Percentiles rank a stretch among this genome's conserved stretches.
Evolutionary conservation across 345 rosid species (phyloP).

Genomic region (thale cress (Arabidopsis thaliana)): DNA sequence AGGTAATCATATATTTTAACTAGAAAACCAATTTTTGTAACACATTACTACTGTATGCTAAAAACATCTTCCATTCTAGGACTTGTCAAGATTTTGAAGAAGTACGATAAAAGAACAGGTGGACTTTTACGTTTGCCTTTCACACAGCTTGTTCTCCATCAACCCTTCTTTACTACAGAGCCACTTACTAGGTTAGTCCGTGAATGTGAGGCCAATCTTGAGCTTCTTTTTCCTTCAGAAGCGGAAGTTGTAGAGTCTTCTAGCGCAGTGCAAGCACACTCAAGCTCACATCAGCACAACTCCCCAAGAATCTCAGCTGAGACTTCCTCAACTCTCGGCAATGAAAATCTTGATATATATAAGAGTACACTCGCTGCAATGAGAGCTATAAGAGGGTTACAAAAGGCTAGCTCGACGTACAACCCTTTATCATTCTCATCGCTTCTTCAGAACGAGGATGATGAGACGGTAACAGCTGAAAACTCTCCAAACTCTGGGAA

Average conservation of each 20-base stretch:
- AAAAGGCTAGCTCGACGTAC: slow-evolving; percentile 85
- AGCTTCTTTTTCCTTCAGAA: slow-evolving; percentile 84
- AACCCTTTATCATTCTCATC: slow-evolving; percentile 79
- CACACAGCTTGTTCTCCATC: slow-evolving; percentile 76
- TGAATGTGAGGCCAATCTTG: slow-evolving; percentile 88
- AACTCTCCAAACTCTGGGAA: slow-evolving; percentile 64
- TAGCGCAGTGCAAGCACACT: slow-evolving; percentile 18
- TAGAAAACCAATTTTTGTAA: neutral
- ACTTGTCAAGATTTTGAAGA: slow-evolving; percentile 83
- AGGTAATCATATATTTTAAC: slow-evolving; percentile 48
- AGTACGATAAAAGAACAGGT: slow-evolving; percentile 91
- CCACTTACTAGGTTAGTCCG: slow-evolving; percentile 82
- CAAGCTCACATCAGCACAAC: slow-evolving; percentile 23
- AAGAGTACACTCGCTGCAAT: slow-evolving; percentile 95
- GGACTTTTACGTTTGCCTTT: slow-evolving; percentile 77
- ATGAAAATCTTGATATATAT: slow-evolving; percentile 71
- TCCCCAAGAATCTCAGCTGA: slow-evolving; percentile 47
- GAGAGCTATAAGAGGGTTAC: slow-evolving; percentile 85
- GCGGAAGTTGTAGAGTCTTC: slow-evolving; percentile 80
- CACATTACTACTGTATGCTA: neutral
- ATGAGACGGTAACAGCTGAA: slow-evolving; percentile 71
- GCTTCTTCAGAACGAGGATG: slow-evolving; percentile 60
- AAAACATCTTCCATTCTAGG: slow-evolving; percentile 51
- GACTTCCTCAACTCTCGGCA: slow-evolving; percentile 58
- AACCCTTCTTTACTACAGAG: slow-evolving; percentile 86